A percentile compares a stretch with the other conserved stretches of the same genome.
These are phyloP conservation scores for Ophiosphaerella narmari DNA, from an alignment of 2,329 filamentous ascomycete species.

Conservation along the genomic window DNA sequence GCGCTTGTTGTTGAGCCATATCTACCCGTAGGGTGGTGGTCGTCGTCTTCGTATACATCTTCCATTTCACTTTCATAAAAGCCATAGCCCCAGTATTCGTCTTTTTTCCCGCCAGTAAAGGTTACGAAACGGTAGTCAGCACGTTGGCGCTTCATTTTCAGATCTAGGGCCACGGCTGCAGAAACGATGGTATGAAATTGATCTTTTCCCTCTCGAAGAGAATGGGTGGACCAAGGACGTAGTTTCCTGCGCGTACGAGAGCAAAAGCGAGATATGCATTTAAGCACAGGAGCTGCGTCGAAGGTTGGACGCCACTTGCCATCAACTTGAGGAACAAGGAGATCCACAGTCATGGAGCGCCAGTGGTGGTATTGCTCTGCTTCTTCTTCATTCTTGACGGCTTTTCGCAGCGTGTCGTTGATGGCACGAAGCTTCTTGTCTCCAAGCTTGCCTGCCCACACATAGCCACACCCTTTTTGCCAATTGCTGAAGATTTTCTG, in stretches of 20 bases:
- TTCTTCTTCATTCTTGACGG: constrained; percentile 44
- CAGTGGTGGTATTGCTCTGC: constrained; percentile 45
- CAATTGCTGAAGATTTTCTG: constrained; percentile 45
- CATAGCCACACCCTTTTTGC: constrained; percentile 42
- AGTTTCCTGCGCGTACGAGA: constrained; percentile 35
- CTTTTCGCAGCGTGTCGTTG: constrained; percentile 45
- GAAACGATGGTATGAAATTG: constrained; percentile 41
- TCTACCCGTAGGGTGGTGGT: constrained; percentile 9
- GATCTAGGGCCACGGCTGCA: constrained; percentile 42
- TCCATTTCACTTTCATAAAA: constrained; percentile 47
- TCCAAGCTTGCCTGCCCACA: constrained; percentile 46
- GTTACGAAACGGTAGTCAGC: constrained; percentile 46
- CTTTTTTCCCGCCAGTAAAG: constrained; percentile 39
- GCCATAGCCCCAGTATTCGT: constrained; percentile 41
- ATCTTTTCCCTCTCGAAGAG: constrained; percentile 37
- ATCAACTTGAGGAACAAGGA: constrained; percentile 44
- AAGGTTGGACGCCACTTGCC: constrained; percentile 44
- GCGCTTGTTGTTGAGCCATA: constrained; percentile 14
- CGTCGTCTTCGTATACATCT: constrained; percentile 39
- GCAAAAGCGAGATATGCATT: constrained; percentile 39
- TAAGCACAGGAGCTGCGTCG: constrained; percentile 40
- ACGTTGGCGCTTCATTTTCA: constrained; percentile 44
- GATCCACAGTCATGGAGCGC: constrained; percentile 42
- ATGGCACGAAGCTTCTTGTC: constrained; percentile 42
- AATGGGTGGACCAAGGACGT: constrained; percentile 38